These are phyloP conservation scores for Cryptosporidium baileyi DNA, from an alignment of 169 alveolate genomes.

Conservation along the genomic window DNA sequence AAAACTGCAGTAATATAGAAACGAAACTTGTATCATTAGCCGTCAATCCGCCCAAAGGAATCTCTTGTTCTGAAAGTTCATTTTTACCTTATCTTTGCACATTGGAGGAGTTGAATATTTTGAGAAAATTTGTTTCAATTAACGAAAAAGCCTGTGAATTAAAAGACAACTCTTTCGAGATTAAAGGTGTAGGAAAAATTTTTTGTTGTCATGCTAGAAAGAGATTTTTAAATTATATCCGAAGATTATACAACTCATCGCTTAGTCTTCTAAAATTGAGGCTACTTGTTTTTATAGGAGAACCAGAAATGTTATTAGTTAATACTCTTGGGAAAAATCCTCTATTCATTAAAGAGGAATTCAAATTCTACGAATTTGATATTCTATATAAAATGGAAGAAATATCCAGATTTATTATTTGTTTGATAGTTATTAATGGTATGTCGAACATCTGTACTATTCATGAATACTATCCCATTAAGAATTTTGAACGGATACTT, in stretches of 20 bases:
- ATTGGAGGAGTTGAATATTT: neutral
- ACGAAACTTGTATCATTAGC: slow-evolving; percentile 22
- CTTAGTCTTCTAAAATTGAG: neutral
- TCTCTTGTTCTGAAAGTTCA: slow-evolving; percentile 28
- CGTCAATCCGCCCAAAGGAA: slow-evolving; percentile 46
- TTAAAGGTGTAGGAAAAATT: slow-evolving; percentile 7
- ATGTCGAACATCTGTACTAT: neutral
- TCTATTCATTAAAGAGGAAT: neutral
- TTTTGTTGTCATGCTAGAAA: slow-evolving; percentile 40
- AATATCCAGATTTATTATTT: slow-evolving; percentile 37
- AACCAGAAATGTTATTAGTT: slow-evolving; percentile 45
- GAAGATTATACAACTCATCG: neutral
- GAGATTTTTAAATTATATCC: slow-evolving; percentile 25
- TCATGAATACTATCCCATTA: neutral
- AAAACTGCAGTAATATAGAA: slow-evolving; percentile 1
- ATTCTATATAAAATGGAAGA: neutral
- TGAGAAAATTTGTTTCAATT: slow-evolving; percentile 7
- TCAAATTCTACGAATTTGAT: neutral
- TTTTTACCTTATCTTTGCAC: slow-evolving; percentile 34
- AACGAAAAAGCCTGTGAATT: neutral
- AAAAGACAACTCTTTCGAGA: neutral
- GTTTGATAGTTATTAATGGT: slow-evolving; percentile 23
- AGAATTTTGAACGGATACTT: neutral
- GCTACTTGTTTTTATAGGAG: slow-evolving; percentile 16
- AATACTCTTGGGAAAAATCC: slow-evolving; percentile 27